Conservation (phyloP, 2,329 filamentous ascomycete genomes). For the Trichoderma aggressivum region DNA sequence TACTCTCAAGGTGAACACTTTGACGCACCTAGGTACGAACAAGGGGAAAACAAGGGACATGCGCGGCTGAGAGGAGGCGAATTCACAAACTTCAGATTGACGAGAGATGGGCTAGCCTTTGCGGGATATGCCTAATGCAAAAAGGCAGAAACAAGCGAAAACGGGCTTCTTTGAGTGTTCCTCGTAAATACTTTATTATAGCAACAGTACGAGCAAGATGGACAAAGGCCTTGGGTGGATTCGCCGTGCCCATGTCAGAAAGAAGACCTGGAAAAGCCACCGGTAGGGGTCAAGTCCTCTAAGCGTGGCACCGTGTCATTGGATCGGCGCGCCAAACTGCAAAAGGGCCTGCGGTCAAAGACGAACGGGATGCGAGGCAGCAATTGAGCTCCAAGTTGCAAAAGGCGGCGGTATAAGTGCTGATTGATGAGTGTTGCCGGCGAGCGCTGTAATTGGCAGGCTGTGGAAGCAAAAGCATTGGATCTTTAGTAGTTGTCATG, state of each 20-base stretch:
- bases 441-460: too few relatives aligned
- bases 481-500: too few relatives aligned
- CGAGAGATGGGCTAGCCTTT: background rate
- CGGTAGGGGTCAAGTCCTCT: background rate
- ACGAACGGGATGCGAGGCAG: background rate
- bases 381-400: background rate
- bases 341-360: background rate
- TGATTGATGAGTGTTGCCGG: too few relatives aligned
- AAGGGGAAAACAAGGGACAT: background rate
- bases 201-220: background rate
- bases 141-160: background rate
- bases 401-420: background rate
- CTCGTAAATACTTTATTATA: background rate
- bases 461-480: too few relatives aligned
- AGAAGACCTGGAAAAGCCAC: background rate
- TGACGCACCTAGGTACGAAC: background rate
- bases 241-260: background rate
- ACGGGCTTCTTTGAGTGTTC: background rate
- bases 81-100: background rate
- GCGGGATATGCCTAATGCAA: background rate
- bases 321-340: background rate
- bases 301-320: slow-evolving; percentile 14
- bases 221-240: background rate
- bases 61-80: background rate
- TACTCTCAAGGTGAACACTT: background rate